Conservation (phyloP, 768 basidiomycete species). For the Suillus occidentalis region DNA sequence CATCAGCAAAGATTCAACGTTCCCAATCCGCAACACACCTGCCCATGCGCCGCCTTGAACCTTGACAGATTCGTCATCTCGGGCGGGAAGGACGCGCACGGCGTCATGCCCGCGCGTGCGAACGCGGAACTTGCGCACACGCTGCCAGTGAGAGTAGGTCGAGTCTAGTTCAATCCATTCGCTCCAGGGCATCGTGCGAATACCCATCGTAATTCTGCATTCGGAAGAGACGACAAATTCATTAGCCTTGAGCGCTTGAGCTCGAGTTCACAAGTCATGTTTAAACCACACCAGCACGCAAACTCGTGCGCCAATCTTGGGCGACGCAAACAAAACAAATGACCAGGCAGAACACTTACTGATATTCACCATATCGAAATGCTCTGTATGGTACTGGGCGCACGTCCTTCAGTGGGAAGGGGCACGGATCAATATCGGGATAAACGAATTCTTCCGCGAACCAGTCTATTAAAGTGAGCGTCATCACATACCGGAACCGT, state of each 20-base stretch:
- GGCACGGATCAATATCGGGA: conserved; percentile 46
- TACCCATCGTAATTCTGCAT: conserved; percentile 65
- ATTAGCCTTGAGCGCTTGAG: background rate
- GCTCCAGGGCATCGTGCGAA: conserved; percentile 64
- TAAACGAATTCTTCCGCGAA: conserved; percentile 49
- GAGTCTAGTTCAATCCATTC: conserved; percentile 77
- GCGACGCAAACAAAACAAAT: background rate
- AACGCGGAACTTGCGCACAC: conserved; percentile 59
- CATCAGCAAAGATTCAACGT: background rate
- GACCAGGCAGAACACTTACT: conserved; percentile 41
- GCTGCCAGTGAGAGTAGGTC: conserved; percentile 52
- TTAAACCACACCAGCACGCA: background rate
- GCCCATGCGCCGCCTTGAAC: conserved; percentile 33
- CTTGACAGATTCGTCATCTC: conserved; percentile 39
- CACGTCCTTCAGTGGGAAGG: conserved; percentile 39
- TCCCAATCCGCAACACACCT: conserved; percentile 17
- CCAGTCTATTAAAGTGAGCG: conserved; percentile 45
- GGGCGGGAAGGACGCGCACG: conserved; percentile 44
- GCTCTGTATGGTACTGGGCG: conserved; percentile 66
- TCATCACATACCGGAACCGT: background rate
- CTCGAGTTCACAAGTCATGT: too few relatives aligned
- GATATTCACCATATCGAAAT: conserved; percentile 61
- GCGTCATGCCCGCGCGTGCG: conserved; percentile 47
- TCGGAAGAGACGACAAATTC: background rate
- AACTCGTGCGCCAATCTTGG: background rate